phyloP scores from a whole-genome alignment of 306 rosid genomes.

The Carpinus viminea region DNA sequence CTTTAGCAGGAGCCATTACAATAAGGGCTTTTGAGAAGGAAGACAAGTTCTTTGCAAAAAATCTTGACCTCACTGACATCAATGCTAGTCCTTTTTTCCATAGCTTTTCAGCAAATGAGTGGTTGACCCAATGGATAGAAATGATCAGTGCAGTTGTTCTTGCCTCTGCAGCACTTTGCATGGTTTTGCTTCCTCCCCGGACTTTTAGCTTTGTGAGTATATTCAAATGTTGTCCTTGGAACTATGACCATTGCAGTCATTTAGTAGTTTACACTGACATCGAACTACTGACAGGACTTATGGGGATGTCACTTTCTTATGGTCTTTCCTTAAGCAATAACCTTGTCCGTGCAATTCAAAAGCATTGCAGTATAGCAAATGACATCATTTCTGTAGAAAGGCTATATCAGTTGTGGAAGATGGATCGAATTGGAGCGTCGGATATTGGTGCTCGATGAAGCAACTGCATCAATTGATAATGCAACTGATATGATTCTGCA shows the following conservation, averaged over 20 bases:
- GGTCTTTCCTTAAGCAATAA: conserved; percentile 66
- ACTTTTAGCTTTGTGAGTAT: conserved; percentile 59
- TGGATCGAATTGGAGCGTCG: conserved; percentile 86
- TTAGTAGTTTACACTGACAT: not conserved
- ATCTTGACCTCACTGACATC: conserved; percentile 55
- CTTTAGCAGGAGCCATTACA: conserved; percentile 70
- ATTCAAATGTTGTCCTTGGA: conserved; percentile 1
- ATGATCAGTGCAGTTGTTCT: conserved; percentile 52
- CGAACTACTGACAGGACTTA: conserved; percentile 46
- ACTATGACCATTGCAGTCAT: not conserved
- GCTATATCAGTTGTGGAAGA: conserved; percentile 71
- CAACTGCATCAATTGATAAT: conserved; percentile 77
- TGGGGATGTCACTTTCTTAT: conserved; percentile 87
- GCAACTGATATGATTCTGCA: conserved; percentile 70
- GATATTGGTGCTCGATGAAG: conserved; percentile 79
- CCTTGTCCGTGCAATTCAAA: conserved; percentile 58
- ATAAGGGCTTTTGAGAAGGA: conserved; percentile 71
- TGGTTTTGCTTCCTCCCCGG: conserved; percentile 69
- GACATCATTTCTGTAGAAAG: conserved; percentile 81
- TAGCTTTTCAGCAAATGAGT: conserved; percentile 60
- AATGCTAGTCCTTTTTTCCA: conserved; percentile 71
- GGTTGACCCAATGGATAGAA: conserved; percentile 71
- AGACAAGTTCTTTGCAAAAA: conserved; percentile 54
- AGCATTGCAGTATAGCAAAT: conserved; percentile 70
- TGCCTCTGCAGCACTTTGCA: conserved; percentile 55